phyloP scores from a whole-genome alignment of 768 basidiomycete genomes.

The Rhizopogon sp. region DNA sequence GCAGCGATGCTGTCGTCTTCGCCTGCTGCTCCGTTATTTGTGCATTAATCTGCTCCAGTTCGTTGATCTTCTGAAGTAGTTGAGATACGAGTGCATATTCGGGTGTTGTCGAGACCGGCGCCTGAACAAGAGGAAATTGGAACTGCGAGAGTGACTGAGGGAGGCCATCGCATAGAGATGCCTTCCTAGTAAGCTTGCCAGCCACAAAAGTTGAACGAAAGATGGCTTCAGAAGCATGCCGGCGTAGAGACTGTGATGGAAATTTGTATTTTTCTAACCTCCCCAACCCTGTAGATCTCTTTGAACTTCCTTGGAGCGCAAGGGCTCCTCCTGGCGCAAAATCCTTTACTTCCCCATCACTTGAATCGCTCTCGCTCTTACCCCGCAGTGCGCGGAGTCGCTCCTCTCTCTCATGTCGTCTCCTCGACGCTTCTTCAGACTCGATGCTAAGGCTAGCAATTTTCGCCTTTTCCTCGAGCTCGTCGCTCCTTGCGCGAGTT shows the following conservation, averaged over 20 bases:
- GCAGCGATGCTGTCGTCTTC: conserved; percentile 55
- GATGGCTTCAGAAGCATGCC: conserved; percentile 24
- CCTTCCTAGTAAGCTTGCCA: conserved; percentile 10
- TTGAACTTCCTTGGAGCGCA: conserved; percentile 12
- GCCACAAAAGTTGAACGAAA: conserved; percentile 4
- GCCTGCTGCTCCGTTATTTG: conserved; percentile 63
- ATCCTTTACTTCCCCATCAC: conserved; percentile 37
- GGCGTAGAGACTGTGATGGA: conserved; percentile 15
- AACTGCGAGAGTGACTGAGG: conserved; percentile 21
- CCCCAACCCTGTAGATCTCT: background rate
- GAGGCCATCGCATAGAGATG: conserved; percentile 13
- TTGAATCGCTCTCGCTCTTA: conserved; percentile 26
- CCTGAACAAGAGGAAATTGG: conserved; percentile 8
- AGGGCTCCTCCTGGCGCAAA: conserved; percentile 58
- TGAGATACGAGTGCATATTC: conserved; percentile 63
- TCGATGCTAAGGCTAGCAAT: conserved; percentile 24
- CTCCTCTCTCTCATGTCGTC: conserved; percentile 38
- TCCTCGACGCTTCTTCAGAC: conserved; percentile 25
- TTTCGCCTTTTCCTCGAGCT: conserved; percentile 64
- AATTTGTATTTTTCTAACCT: conserved; percentile 14
- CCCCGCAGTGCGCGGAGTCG: conserved; percentile 50
- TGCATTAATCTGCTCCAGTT: conserved; percentile 69
- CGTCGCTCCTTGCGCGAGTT: conserved; percentile 65
- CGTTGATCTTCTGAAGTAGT: conserved; percentile 67
- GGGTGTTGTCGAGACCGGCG: conserved; percentile 14